These are phyloP conservation scores for Pogostemon cablin DNA, from an alignment of 257 asterid genomes.

Conservation along the genomic window DNA sequence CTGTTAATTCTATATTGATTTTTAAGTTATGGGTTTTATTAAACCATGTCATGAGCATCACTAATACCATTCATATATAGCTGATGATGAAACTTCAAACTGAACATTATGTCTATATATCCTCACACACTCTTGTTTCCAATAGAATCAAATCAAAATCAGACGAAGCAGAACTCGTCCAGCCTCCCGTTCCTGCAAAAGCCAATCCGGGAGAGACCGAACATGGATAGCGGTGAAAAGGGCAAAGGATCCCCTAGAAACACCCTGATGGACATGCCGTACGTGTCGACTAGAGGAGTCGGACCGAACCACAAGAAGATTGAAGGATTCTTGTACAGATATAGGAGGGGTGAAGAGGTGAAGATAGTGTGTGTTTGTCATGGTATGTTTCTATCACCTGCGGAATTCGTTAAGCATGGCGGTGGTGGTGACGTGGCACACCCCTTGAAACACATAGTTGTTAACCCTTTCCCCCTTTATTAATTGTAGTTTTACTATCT, in stretches of 20 bases:
- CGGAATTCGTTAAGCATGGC: slow-evolving; percentile 67
- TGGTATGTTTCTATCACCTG: slow-evolving; percentile 63
- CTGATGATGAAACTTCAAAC: too few relatives aligned
- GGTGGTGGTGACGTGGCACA: slow-evolving; percentile 61
- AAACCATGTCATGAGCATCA: too few relatives aligned
- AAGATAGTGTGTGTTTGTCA: slow-evolving; percentile 77
- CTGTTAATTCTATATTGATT: too few relatives aligned
- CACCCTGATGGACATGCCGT: slow-evolving; percentile 53
- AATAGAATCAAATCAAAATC: slow-evolving; percentile 14
- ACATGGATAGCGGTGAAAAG: not conserved
- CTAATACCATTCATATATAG: too few relatives aligned
- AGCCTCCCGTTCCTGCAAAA: not conserved
- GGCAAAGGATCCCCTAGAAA: slow-evolving; percentile 25
- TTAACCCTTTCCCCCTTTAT: slow-evolving; percentile 44
- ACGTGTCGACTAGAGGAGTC: slow-evolving; percentile 48
- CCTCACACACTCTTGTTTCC: too few relatives aligned
- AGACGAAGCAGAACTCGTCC: not conserved
- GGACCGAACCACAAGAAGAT: slow-evolving; percentile 46
- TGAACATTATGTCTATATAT: too few relatives aligned
- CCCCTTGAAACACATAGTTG: slow-evolving; percentile 63
- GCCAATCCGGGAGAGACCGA: not conserved
- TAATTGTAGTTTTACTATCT: slow-evolving; percentile 1
- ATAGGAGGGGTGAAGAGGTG: slow-evolving; percentile 53
- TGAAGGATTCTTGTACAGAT: slow-evolving; percentile 61
- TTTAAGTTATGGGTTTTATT: too few relatives aligned